Percentiles rank a stretch among this genome's conserved stretches.
These are phyloP conservation scores for Prunus kanzakura DNA, from an alignment of 306 rosid genomes.

Conservation along the genomic window DNA sequence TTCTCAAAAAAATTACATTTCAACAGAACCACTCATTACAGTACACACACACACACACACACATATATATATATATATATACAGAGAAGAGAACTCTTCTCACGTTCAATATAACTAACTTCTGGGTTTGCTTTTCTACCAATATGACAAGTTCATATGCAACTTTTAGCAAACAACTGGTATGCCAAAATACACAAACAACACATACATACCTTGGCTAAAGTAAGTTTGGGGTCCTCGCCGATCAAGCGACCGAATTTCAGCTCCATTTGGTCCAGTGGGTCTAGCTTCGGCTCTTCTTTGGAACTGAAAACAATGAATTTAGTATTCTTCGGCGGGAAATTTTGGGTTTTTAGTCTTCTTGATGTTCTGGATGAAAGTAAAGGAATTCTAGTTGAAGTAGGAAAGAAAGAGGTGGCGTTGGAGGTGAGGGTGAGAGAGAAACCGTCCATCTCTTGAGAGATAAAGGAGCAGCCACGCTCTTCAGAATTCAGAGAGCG, in stretches of 20 bases:
- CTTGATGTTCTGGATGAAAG: constrained; percentile 29
- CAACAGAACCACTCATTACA: neutral
- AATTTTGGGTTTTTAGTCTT: constrained; percentile 22
- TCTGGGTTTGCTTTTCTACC: constrained; percentile 58
- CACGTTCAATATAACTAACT: constrained; percentile 70
- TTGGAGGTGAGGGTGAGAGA: constrained; percentile 38
- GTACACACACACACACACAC: neutral
- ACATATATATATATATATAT: neutral
- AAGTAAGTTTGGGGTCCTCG: constrained; percentile 90
- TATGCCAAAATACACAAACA: neutral
- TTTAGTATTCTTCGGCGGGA: constrained; percentile 27
- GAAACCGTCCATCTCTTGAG: constrained; percentile 52
- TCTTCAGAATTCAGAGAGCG: constrained; percentile 16
- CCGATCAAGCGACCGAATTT: constrained; percentile 87
- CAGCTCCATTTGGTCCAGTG: constrained; percentile 79
- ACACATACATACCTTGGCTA: constrained; percentile 62
- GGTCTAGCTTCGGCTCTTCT: constrained; percentile 59
- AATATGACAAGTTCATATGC: neutral
- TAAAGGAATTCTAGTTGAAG: constrained; percentile 23
- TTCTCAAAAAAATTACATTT: neutral
- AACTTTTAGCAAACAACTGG: neutral
- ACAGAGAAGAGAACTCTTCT: constrained; percentile 44
- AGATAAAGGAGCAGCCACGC: constrained; percentile 1
- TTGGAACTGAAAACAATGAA: constrained; percentile 49
- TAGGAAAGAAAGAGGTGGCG: constrained; percentile 30